Conservation (phyloP, 352 stramenopile species). For the Pythium brachiatum region DNA sequence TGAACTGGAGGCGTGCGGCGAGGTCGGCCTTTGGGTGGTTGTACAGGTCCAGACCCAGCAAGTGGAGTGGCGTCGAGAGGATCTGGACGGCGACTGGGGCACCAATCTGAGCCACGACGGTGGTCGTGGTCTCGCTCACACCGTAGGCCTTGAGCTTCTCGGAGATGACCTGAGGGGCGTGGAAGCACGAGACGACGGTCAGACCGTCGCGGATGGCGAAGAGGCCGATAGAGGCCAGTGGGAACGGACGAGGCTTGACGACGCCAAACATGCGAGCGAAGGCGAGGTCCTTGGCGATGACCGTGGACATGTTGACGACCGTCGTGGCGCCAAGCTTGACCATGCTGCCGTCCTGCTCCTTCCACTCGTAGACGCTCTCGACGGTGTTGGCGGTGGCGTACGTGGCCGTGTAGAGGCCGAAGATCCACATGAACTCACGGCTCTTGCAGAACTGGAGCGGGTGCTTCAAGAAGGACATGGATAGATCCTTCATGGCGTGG, state of each 20-base stretch:
- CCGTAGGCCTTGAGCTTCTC: constrained; percentile 31
- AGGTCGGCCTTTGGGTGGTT: constrained; percentile 33
- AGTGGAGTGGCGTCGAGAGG: constrained; percentile 58
- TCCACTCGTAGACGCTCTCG: constrained; percentile 48
- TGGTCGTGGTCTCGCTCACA: constrained; percentile 29
- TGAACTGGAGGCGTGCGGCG: constrained; percentile 32
- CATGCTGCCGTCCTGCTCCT: constrained; percentile 30
- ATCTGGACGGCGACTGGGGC: constrained; percentile 51
- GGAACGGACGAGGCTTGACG: constrained; percentile 39
- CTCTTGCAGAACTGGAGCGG: constrained; percentile 49
- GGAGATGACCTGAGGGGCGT: constrained; percentile 35
- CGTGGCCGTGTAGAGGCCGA: constrained; percentile 56
- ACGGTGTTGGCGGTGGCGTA: constrained; percentile 57
- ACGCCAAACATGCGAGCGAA: constrained; percentile 68
- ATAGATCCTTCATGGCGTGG: constrained; percentile 33
- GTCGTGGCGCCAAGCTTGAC: constrained; percentile 56
- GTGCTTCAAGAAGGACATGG: constrained; percentile 31
- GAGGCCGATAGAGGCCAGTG: constrained; percentile 41
- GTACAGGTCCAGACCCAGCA: constrained; percentile 64
- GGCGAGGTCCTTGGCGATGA: constrained; percentile 64
- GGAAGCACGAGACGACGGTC: constrained; percentile 62
- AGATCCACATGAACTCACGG: constrained; percentile 62
- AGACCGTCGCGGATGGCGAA: constrained; percentile 55
- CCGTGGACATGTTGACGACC: constrained; percentile 52
- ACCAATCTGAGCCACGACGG: constrained; percentile 39